phyloP scores from a whole-genome alignment of 768 basidiomycete genomes.

The Phaeotremella skinneri region DNA sequence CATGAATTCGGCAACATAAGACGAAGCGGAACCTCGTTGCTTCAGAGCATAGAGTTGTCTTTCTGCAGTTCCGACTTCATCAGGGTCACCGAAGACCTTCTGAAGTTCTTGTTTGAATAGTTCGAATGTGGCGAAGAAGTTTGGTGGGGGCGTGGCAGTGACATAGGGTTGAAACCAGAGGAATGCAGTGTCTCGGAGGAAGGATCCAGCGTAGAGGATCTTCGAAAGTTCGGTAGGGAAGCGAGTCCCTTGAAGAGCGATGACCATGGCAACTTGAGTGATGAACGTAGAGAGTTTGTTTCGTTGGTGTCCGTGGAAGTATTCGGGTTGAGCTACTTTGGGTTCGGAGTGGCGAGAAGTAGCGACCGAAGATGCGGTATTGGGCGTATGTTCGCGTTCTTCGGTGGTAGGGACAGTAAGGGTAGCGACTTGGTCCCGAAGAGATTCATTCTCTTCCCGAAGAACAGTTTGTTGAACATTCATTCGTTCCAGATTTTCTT shows the following conservation, averaged over 20 bases:
- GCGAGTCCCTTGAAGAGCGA: constrained; percentile 15
- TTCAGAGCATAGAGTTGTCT: constrained; percentile 12
- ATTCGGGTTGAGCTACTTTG: constrained; percentile 16
- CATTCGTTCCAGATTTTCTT: not conserved
- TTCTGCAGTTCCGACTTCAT: constrained; percentile 18
- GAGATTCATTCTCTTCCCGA: not conserved
- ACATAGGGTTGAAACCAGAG: constrained; percentile 19
- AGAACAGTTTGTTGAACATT: not conserved
- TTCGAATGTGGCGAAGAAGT: no score
- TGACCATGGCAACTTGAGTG: constrained; percentile 23
- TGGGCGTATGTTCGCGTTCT: not conserved
- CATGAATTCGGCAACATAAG: constrained; percentile 19
- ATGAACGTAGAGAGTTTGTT: constrained; percentile 13
- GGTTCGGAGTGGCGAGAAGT: constrained; percentile 4
- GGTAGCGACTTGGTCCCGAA: not conserved
- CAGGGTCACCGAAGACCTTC: constrained; percentile 17
- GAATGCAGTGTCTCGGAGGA: constrained; percentile 19
- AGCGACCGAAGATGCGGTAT: not conserved
- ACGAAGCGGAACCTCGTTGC: constrained; percentile 14
- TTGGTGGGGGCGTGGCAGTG: not conserved
- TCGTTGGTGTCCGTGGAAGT: constrained; percentile 13
- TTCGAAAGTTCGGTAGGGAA: constrained; percentile 19
- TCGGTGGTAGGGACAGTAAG: not conserved
- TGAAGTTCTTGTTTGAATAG: constrained; percentile 13
- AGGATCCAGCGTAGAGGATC: constrained; percentile 16